Base-by-base conservation (phyloP, 176 grass and related monocot genomes). In the Oryza glaberrima region DNA sequence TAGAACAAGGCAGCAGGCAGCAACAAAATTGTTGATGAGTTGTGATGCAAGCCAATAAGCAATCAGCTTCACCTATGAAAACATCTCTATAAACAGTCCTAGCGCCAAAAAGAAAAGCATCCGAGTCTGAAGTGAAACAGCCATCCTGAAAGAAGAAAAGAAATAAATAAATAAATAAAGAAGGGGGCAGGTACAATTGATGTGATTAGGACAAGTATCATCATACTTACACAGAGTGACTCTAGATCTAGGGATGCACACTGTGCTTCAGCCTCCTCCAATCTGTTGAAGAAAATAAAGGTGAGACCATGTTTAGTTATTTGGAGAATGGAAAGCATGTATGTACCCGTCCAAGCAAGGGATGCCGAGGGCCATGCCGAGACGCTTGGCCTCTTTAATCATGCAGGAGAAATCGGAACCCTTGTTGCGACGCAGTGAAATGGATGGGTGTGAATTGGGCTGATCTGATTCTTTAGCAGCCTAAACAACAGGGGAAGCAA, bases 261-360 rank as follows among this genome's bases (percentile, higher is more conserved):
- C 56, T 98, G 95, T 70, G 95, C 95, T 90, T 98, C 96, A 4
- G 87, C 96, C 82, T 98, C 96, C 92, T 98, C 96, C 86, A 98
- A 72, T 38, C 93, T 98, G 83, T 84, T 77, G 47, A 66, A 70
- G 17, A 63, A 79, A 70, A 40, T 26, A 64, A 38, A 1, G 11
- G 82, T 72, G 38, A 71, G 80, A 32, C 30, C 30, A 32, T 32
- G 30, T 32, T 32, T 32, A 32, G 30, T 32, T 32, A 32, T 32
- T 32, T 32, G 30, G 30, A 80, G 83, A 32, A 82, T 35, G 51
- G 35, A 78, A 66, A 79, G n/a, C 30, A 32, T 32, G 30, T 32
- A 32, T 32, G 52, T 86, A 95, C 95, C 91, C 93, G 81, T 94
- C 93, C 87, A 98, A 88, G 81, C 83, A 95, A 79, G 95, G 95